Conservation (phyloP, 257 asterid species). For the Mitragyna speciosa region DNA sequence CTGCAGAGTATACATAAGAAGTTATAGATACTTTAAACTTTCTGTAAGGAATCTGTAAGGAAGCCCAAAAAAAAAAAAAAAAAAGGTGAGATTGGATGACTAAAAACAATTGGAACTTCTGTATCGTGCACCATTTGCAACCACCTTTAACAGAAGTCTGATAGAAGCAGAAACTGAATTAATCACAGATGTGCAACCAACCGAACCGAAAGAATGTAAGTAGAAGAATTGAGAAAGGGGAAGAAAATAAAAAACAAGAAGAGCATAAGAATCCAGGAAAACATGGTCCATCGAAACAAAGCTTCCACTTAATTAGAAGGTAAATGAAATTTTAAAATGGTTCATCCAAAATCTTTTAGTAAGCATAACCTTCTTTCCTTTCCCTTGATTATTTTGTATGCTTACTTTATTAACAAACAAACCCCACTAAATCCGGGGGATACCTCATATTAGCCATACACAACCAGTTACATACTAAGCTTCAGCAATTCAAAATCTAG, state of each 20-base stretch:
- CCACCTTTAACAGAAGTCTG: background rate
- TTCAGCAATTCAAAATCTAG: background rate
- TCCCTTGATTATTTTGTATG: background rate
- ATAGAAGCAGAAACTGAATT: background rate
- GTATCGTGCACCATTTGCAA: background rate
- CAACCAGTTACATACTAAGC: background rate
- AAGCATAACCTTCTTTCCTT: background rate
- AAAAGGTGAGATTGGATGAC: background rate
- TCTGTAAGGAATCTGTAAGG: background rate
- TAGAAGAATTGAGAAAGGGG: background rate
- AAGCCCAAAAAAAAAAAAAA: too few species aligned
- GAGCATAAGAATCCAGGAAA: background rate
- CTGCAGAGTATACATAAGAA: constrained; percentile 38
- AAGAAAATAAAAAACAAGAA: background rate
- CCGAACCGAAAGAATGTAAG: background rate
- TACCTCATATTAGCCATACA: background rate
- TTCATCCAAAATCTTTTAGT: background rate
- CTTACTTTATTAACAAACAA: background rate
- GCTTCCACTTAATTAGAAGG: background rate
- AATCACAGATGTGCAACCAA: background rate
- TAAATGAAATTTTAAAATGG: background rate
- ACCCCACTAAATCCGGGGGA: background rate
- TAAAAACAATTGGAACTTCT: background rate
- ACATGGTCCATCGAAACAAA: background rate
- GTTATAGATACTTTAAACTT: constrained; percentile 2